Evolutionary conservation across 306 rosid species (phyloP).

Genomic region (Sphenostylis stenocarpa): DNA sequence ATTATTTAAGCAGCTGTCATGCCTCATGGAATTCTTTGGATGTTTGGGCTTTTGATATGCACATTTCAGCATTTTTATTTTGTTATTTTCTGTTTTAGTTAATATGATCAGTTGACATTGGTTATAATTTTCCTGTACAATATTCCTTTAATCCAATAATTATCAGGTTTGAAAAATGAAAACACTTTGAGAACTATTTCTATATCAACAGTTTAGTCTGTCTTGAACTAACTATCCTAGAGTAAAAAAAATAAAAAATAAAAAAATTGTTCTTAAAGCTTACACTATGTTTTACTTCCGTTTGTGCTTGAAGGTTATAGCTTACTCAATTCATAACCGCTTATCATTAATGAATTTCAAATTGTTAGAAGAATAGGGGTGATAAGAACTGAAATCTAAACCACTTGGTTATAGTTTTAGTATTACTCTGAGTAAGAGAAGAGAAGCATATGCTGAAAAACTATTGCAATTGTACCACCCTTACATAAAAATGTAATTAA

Average conservation of each 20-base stretch:
- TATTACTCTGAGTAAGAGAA: background rate
- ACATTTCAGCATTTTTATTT: too few species aligned
- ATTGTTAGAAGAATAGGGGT: background rate
- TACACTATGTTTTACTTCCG: too few species aligned
- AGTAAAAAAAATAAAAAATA: too few species aligned
- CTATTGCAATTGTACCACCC: background rate
- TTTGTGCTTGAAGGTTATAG: background rate
- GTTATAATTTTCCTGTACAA: background rate
- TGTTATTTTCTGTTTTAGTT: background rate
- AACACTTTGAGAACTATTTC: background rate
- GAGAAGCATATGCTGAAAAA: slow-evolving; percentile 1
- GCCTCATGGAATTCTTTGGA: background rate
- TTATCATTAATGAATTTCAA: background rate
- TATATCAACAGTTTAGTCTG: background rate
- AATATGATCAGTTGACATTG: background rate
- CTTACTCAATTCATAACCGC: background rate
- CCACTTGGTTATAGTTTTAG: background rate
- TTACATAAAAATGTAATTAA: background rate
- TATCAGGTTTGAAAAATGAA: background rate
- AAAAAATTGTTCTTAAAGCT: background rate
- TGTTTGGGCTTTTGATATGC: background rate
- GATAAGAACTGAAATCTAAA: background rate
- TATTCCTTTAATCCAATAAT: background rate
- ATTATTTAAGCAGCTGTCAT: background rate
- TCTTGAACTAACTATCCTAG: background rate